Conservation (phyloP, 352 stramenopile species). For the Phytophthora uliginosa region DNA sequence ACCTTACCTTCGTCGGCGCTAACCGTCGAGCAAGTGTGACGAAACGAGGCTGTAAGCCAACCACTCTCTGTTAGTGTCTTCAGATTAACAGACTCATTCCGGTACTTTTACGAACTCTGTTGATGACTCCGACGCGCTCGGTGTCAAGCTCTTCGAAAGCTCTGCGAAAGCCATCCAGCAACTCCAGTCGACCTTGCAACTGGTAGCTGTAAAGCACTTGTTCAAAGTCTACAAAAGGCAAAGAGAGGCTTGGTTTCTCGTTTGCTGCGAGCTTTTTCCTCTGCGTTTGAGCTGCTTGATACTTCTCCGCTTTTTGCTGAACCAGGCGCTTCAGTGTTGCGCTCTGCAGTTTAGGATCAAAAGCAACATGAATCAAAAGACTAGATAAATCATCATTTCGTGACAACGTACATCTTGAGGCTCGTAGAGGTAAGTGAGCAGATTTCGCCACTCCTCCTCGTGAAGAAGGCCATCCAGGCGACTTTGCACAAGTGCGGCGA, state of each 20-base stretch:
- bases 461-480: conserved; percentile 49
- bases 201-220: conserved; percentile 83
- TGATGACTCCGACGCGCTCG: conserved; percentile 71
- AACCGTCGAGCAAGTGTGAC: conserved; percentile 40
- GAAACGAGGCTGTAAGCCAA: conserved; percentile 44
- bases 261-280: conserved; percentile 15
- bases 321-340: conserved; percentile 56
- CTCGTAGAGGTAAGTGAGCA: conserved; percentile 85
- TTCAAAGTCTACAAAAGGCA: conserved; percentile 73
- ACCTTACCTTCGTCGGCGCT: conserved; percentile 49
- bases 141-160: conserved; percentile 60
- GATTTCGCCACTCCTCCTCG: conserved; percentile 77
- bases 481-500: conserved; percentile 57
- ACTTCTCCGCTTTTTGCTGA: conserved; percentile 50
- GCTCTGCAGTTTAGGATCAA: conserved; percentile 36
- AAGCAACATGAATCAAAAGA: background rate
- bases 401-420: conserved; percentile 62
- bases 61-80: conserved; percentile 2
- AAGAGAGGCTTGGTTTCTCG: conserved; percentile 25
- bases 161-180: conserved; percentile 65
- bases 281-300: conserved; percentile 26
- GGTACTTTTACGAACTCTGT: conserved; percentile 29
- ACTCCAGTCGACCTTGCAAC: conserved; percentile 66
- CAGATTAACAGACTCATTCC: background rate
- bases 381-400: background rate